Conservation (phyloP, 768 basidiomycete species). For the Boletus sensibilis region DNA sequence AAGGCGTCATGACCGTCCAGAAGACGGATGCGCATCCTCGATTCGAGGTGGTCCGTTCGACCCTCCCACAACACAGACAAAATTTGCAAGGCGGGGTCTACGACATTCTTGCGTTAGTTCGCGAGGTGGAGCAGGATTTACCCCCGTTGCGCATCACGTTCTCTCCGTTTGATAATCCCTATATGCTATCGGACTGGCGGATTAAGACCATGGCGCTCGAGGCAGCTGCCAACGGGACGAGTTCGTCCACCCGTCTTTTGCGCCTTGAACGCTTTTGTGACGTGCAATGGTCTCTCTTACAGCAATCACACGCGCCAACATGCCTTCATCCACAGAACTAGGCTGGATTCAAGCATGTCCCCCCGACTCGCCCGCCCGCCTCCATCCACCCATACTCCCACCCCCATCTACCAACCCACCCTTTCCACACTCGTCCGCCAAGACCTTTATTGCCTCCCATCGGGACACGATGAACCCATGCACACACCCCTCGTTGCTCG, state of each 20-base stretch:
- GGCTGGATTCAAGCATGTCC: slow-evolving; percentile 27
- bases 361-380: slow-evolving; percentile 26
- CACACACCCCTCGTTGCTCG: slow-evolving; percentile 33
- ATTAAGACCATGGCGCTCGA: slow-evolving; percentile 20
- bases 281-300: not conserved
- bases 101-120: slow-evolving; percentile 24
- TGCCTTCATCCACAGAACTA: slow-evolving; percentile 34
- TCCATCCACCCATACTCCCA: slow-evolving; percentile 32
- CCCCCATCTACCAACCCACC: not conserved
- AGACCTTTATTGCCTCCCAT: slow-evolving; percentile 39
- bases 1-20: slow-evolving; percentile 21
- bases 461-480: slow-evolving; percentile 38
- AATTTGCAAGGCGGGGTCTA: slow-evolving; percentile 1
- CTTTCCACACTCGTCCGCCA: not conserved
- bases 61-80: slow-evolving; percentile 1
- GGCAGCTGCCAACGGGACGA: slow-evolving; percentile 30
- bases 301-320: slow-evolving; percentile 30
- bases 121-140: slow-evolving; percentile 28
- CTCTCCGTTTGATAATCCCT: slow-evolving; percentile 31
- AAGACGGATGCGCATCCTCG: slow-evolving; percentile 14
- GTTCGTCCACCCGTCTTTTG: slow-evolving; percentile 13
- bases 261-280: not conserved
- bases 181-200: slow-evolving; percentile 26
- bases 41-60: slow-evolving; percentile 18
- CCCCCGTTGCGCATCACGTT: slow-evolving; percentile 34